Evolutionary conservation across 441 rosid species (phyloP).

Genomic region (Rhodomyrtus psidioides): DNA sequence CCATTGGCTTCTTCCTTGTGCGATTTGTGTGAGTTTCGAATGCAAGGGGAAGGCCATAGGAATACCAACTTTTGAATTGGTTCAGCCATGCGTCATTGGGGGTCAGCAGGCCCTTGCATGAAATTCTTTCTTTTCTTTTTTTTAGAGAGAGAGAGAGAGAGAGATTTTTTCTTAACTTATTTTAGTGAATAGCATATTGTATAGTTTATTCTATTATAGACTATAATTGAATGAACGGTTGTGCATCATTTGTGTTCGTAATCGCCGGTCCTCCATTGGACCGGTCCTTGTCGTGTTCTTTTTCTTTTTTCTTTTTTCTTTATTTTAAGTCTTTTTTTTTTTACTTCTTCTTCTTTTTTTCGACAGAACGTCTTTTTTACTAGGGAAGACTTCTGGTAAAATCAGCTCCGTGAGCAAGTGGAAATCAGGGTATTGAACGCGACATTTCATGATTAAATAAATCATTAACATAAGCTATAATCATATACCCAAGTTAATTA

Average conservation of each 20-base stretch:
- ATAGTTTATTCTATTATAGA: neutral
- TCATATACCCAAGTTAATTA: neutral
- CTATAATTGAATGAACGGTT: neutral
- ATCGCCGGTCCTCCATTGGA: neutral
- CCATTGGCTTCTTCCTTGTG: neutral
- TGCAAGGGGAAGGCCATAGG: too few species aligned
- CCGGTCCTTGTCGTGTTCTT: neutral
- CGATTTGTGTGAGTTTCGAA: neutral
- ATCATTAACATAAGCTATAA: neutral
- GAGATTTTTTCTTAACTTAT: neutral
- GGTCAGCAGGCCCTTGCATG: neutral
- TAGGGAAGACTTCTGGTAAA: neutral
- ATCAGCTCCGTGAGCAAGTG: neutral
- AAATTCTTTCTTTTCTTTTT: neutral
- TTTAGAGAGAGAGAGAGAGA: too few species aligned
- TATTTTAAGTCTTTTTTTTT: neutral
- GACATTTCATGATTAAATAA: neutral
- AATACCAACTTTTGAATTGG: neutral
- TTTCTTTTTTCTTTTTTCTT: neutral
- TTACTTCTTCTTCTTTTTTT: neutral
- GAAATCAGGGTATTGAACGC: neutral
- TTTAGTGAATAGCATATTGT: neutral
- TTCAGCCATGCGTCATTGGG: rapidly evolving
- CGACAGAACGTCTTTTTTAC: neutral
- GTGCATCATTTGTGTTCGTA: neutral